phyloP scores from a whole-genome alignment of 2,329 filamentous ascomycete genomes.

The Venturia aucupariae region DNA sequence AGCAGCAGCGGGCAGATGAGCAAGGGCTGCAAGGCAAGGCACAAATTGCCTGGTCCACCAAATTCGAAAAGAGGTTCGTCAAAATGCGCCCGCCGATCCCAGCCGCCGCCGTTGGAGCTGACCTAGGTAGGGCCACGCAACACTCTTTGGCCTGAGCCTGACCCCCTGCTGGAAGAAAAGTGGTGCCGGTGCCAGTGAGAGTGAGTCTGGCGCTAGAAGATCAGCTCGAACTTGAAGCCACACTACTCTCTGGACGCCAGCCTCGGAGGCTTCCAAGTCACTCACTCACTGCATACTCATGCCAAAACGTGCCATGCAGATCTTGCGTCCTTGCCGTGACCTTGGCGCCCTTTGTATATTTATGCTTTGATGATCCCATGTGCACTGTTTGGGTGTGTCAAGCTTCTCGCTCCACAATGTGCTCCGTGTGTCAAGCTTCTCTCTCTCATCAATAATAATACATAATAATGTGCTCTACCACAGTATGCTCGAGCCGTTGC shows the following conservation, averaged over 20 bases:
- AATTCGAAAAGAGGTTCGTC: neutral
- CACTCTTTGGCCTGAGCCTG: neutral
- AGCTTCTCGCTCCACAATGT: neutral
- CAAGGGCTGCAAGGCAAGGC: too few relatives aligned
- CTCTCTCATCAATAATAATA: too few relatives aligned
- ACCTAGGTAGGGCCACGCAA: neutral
- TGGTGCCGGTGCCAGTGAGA: too few relatives aligned
- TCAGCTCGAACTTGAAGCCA: conserved; percentile 12
- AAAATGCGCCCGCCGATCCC: neutral
- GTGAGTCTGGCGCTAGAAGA: conserved; percentile 12
- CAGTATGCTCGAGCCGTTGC: too few relatives aligned
- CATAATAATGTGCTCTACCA: too few relatives aligned
- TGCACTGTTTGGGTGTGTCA: neutral
- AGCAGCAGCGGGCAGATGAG: neutral
- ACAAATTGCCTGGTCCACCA: conserved; percentile 5
- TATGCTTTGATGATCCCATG: neutral
- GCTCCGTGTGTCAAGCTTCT: neutral
- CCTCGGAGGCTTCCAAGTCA: conserved; percentile 10
- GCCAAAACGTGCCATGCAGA: conserved; percentile 9
- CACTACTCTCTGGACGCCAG: neutral
- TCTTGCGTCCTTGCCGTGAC: conserved; percentile 6
- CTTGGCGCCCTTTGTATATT: neutral
- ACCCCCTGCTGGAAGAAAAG: neutral
- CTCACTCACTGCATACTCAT: too few relatives aligned
- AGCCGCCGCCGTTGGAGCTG: neutral